Evolutionary conservation across 2,329 filamentous ascomycete genomes (phyloP).

Genomic region (Xylariaceae sp.): DNA sequence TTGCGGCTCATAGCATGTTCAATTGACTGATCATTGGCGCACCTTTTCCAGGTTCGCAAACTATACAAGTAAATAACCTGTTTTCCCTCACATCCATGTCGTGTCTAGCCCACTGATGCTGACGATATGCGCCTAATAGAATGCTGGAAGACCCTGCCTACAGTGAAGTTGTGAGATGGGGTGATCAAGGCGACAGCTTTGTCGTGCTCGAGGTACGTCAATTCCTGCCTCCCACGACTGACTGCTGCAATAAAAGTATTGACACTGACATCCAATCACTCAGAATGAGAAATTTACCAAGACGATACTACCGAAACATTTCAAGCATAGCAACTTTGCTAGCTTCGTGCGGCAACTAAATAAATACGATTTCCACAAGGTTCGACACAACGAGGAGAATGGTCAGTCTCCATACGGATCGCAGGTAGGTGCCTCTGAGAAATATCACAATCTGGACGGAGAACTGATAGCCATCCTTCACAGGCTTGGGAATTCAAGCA

Average conservation of each 20-base stretch:
- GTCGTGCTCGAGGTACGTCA: slow-evolving; percentile 82
- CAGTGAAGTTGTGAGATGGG: slow-evolving; percentile 90
- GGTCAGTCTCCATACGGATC: slow-evolving; percentile 77
- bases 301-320: slow-evolving; percentile 75
- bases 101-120: slow-evolving; percentile 9
- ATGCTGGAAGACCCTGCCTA: slow-evolving; percentile 97
- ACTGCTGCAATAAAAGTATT: not conserved
- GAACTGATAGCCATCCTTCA: slow-evolving; percentile 22
- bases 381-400: slow-evolving; percentile 84
- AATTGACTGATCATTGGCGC: slow-evolving; percentile 24
- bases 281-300: slow-evolving; percentile 93
- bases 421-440: slow-evolving; percentile 50
- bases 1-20: slow-evolving; percentile 17
- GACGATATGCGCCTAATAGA: slow-evolving; percentile 44
- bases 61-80: slow-evolving; percentile 75
- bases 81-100: slow-evolving; percentile 9
- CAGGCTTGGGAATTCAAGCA: slow-evolving; percentile 97
- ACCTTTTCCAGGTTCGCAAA: slow-evolving; percentile 74
- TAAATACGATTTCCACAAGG: slow-evolving; percentile 84
- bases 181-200: slow-evolving; percentile 90
- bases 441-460: no score
- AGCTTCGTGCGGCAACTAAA: slow-evolving; percentile 75
- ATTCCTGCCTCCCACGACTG: not conserved
- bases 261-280: not conserved
- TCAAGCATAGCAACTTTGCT: slow-evolving; percentile 80